phyloP scores from a whole-genome alignment of 2,329 filamentous ascomycete genomes.

The Epichloe glyceriae region DNA sequence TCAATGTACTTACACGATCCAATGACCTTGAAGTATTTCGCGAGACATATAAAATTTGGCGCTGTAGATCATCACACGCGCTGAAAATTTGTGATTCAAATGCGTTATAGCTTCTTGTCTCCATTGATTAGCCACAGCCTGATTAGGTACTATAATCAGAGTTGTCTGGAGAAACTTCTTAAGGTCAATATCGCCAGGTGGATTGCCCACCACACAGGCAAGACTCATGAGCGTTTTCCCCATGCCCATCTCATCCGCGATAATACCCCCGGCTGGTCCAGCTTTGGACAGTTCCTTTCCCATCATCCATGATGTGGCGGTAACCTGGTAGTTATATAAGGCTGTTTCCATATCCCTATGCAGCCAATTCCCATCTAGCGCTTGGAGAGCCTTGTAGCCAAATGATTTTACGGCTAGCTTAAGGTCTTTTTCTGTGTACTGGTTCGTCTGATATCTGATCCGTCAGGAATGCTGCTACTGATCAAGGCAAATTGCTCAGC shows the following conservation, averaged over 20 bases:
- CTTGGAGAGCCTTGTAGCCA: neutral
- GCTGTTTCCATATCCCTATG: neutral
- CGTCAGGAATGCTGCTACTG: neutral
- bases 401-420: neutral
- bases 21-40: neutral
- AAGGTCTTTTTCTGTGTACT: neutral
- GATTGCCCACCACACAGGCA: conserved; percentile 55
- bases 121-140: conserved; percentile 17
- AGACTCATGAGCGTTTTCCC: conserved; percentile 64
- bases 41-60: neutral
- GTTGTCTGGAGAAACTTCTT: conserved; percentile 22
- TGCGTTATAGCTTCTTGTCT: conserved; percentile 14
- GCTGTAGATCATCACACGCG: conserved; percentile 6
- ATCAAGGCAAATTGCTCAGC: neutral
- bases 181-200: conserved; percentile 25
- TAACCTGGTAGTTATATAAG: conserved; percentile 31
- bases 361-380: neutral
- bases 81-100: neutral
- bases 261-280: conserved; percentile 42
- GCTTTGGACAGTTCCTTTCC: conserved; percentile 28
- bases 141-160: conserved; percentile 19
- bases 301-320: conserved; percentile 41
- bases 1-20: neutral
- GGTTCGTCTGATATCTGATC: neutral
- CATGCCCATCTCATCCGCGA: conserved; percentile 51